Evolutionary conservation across 371 early-diverging fungal species (phyloP).

Genomic region (Apophysomyces ossiformis): DNA sequence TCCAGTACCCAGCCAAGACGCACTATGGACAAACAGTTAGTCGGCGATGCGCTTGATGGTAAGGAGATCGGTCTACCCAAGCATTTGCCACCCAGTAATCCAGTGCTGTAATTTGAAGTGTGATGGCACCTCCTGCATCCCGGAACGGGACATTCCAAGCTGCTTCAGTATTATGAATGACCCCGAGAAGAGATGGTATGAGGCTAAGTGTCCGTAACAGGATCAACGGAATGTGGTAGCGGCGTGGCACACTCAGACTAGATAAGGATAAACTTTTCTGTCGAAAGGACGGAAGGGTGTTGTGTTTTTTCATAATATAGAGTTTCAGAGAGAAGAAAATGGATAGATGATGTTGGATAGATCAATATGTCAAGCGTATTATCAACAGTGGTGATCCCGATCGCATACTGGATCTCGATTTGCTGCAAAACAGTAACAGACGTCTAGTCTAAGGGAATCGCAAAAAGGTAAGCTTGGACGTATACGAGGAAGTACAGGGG

Average conservation of each 20-base stretch:
- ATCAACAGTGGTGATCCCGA: no score
- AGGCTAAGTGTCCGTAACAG: conserved; percentile 48
- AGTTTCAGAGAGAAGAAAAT: not conserved
- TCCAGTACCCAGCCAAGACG: conserved; percentile 63
- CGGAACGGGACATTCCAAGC: conserved; percentile 45
- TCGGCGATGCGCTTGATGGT: not conserved
- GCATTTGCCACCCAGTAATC: conserved; percentile 63
- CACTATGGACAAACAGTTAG: conserved; percentile 33
- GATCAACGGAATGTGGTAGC: conserved; percentile 43
- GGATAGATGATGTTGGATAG: not conserved
- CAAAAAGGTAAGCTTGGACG: no score
- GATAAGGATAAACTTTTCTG: conserved; percentile 34
- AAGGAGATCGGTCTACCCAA: conserved; percentile 48
- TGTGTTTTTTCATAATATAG: conserved; percentile 24
- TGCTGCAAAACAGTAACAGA: no score
- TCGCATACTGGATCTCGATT: no score
- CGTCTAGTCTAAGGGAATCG: no score
- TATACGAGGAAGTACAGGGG: no score
- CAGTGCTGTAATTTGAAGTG: conserved; percentile 50
- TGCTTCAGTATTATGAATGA: conserved; percentile 42
- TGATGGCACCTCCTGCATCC: conserved; percentile 55
- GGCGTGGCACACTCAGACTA: conserved; percentile 51
- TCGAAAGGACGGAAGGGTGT: conserved; percentile 34
- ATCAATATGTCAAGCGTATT: not conserved
- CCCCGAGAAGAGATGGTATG: conserved; percentile 54